A percentile compares a stretch with the other conserved stretches of the same genome.
Conservation (phyloP, 1,284 basidiomycete genomes). For the Boletus hoseneyae region DNA sequence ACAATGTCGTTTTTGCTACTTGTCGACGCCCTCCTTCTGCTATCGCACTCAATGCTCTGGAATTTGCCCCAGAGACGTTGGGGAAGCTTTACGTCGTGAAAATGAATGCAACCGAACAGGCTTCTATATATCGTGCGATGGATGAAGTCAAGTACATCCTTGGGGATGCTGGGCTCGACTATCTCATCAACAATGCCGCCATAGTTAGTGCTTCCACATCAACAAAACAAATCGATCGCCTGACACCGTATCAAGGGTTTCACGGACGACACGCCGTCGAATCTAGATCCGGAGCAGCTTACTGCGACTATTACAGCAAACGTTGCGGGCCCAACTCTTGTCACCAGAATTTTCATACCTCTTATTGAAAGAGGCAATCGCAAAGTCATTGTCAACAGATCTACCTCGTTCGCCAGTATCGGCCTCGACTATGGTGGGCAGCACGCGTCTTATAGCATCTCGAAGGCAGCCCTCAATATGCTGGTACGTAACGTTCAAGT, state of each 20-base stretch:
- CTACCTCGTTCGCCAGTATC: conserved; percentile 26
- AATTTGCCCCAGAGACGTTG: neutral
- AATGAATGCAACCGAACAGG: conserved; percentile 28
- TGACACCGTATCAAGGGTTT: conserved; percentile 7
- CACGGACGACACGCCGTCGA: conserved; percentile 18
- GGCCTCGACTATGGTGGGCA: conserved; percentile 14
- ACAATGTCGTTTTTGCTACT: conserved; percentile 29
- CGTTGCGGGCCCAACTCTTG: conserved; percentile 28
- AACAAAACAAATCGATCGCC: neutral
- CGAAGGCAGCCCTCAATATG: conserved; percentile 19
- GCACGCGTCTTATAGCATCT: conserved; percentile 15
- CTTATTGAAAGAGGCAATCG: conserved; percentile 23
- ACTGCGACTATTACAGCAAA: conserved; percentile 17
- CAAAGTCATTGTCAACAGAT: conserved; percentile 28
- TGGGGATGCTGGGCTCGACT: conserved; percentile 25
- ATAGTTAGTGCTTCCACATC: conserved; percentile 18
- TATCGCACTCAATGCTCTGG: conserved; percentile 12
- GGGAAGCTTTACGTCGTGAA: conserved; percentile 25
- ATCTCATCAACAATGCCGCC: conserved; percentile 33
- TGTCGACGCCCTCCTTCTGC: conserved; percentile 28
- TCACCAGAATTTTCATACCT: conserved; percentile 24
- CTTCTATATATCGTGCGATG: conserved; percentile 21
- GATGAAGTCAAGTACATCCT: conserved; percentile 20
- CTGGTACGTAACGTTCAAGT: conserved; percentile 5
- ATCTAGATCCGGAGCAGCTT: conserved; percentile 11